phyloP scores from a whole-genome alignment of 2,329 filamentous ascomycete genomes.

The Ceratocystis albifundus region DNA sequence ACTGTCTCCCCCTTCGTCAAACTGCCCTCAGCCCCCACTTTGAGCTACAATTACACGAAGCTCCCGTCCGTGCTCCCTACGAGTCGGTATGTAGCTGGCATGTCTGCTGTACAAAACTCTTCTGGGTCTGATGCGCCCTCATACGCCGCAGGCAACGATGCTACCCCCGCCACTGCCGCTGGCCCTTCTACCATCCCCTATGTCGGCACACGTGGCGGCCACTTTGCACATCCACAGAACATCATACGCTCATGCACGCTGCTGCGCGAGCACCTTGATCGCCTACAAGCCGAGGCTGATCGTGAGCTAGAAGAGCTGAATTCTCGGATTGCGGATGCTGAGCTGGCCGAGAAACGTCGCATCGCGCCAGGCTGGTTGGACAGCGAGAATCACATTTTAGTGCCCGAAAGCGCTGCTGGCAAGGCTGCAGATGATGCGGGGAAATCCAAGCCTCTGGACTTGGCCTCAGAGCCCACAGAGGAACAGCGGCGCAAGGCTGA shows the following conservation, averaged over 20 bases:
- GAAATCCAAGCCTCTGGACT: slow-evolving; percentile 31
- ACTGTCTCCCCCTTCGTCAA: slow-evolving; percentile 91
- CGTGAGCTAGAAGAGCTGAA: slow-evolving; percentile 59
- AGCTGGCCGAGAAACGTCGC: slow-evolving; percentile 67
- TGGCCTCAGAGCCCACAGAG: slow-evolving; percentile 24
- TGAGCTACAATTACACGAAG: slow-evolving; percentile 89
- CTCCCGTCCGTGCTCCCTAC: slow-evolving; percentile 73
- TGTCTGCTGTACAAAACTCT: slow-evolving; percentile 28
- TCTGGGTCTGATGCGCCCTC: slow-evolving; percentile 27
- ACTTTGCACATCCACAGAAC: slow-evolving; percentile 74
- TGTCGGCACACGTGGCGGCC: slow-evolving; percentile 64
- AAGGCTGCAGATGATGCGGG: slow-evolving; percentile 25
- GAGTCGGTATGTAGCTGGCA: slow-evolving; percentile 33
- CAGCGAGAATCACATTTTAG: slow-evolving; percentile 55
- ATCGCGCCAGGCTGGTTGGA: slow-evolving; percentile 74
- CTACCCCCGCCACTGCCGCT: slow-evolving; percentile 24
- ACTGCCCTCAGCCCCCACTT: slow-evolving; percentile 75
- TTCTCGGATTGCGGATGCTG: slow-evolving; percentile 49
- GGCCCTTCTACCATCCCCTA: slow-evolving; percentile 40
- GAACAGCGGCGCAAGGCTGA: slow-evolving; percentile 13
- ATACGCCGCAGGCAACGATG: slow-evolving; percentile 27
- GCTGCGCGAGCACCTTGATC: slow-evolving; percentile 62
- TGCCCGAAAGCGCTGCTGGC: slow-evolving; percentile 45
- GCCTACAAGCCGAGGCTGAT: slow-evolving; percentile 56
- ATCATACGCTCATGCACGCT: slow-evolving; percentile 73